Conservation (phyloP, 306 rosid species). For the Abrus pulchellus region DNA sequence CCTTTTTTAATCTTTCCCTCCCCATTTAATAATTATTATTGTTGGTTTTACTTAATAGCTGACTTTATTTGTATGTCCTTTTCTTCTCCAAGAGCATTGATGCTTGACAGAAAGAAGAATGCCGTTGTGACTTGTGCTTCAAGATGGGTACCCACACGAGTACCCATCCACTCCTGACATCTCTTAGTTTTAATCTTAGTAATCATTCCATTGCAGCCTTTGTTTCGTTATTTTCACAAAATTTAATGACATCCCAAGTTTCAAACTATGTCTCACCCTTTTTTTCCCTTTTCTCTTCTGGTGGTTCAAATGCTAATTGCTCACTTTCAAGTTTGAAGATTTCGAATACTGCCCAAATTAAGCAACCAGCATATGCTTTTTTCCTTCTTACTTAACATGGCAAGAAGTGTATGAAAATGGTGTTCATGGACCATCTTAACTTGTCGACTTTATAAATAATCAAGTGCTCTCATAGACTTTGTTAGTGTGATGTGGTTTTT, state of each 20-base stretch:
- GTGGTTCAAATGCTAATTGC: constrained; percentile 37
- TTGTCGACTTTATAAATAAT: constrained; percentile 5
- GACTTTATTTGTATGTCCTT: constrained; percentile 54
- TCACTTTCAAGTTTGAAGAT: constrained; percentile 33
- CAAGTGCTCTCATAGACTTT: background rate
- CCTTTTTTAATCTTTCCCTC: constrained; percentile 40
- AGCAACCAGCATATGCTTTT: constrained; percentile 45
- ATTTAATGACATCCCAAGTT: constrained; percentile 49
- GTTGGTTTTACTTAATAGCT: constrained; percentile 47
- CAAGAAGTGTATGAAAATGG: constrained; percentile 22
- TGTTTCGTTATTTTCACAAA: constrained; percentile 54
- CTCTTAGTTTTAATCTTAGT: constrained; percentile 34
- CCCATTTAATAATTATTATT: constrained; percentile 40
- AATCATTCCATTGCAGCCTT: constrained; percentile 51
- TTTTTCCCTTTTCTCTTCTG: constrained; percentile 7
- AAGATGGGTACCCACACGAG: constrained; percentile 50
- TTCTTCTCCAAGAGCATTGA: constrained; percentile 44
- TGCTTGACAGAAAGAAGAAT: constrained; percentile 54
- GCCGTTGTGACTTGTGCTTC: constrained; percentile 48
- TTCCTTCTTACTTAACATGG: constrained; percentile 20
- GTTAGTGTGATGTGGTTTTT: background rate
- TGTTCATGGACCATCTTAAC: constrained; percentile 37
- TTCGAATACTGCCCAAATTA: constrained; percentile 40
- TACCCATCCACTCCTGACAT: constrained; percentile 36
- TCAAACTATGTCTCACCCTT: constrained; percentile 23